Base-by-base conservation (phyloP, 192 early-diverging fungal species). In the Pecoramyces ruminantium region DNA sequence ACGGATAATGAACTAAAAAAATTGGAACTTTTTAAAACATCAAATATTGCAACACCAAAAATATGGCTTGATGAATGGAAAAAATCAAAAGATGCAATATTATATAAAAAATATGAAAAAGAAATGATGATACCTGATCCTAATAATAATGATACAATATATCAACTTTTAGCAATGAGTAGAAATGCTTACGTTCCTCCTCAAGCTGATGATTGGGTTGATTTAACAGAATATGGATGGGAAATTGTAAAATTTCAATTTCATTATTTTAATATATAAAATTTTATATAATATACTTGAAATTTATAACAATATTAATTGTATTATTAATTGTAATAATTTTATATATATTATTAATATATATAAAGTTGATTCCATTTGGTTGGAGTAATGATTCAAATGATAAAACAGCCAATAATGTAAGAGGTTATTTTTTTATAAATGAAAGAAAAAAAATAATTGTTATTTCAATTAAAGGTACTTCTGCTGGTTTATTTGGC, bases 391-490 rank as follows among this genome's bases (percentile, higher is more conserved):
- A 5, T 21, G 42, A 51, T 21, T 4, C 15, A 4, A 51, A 51
- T 51, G 42, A 51, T 4, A 51, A 21, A 51, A 51, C 18, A 14
- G 15, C 42, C 2, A 51, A 51, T 21, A 17, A 4, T 17, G 42
- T 95, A 18, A 88, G 96, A 30, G 96, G 95, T 13, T 95, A 98
- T 83, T 91, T 98, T 25, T 98, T 95, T 89, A 86, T 86, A 6
- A 91, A 95, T 80, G 80, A 83, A 4, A 79, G 86, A 40, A 89
- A 94, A 79, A 87, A 88, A 3, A 87, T 92, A 1, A 84, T 97
- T 42, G 89, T 97, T 79, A 88, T 98, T 79, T 89, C 92, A 27
- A 86, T 98, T 79, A 98, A 98, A 85, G 97, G 97, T 38, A 94
- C 94, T 38, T 92, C 87, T 51, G 90, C 89, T 40, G 87, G 86